Evolutionary conservation across 441 rosid genomes (phyloP).

Genomic region (Viola pubescens): DNA sequence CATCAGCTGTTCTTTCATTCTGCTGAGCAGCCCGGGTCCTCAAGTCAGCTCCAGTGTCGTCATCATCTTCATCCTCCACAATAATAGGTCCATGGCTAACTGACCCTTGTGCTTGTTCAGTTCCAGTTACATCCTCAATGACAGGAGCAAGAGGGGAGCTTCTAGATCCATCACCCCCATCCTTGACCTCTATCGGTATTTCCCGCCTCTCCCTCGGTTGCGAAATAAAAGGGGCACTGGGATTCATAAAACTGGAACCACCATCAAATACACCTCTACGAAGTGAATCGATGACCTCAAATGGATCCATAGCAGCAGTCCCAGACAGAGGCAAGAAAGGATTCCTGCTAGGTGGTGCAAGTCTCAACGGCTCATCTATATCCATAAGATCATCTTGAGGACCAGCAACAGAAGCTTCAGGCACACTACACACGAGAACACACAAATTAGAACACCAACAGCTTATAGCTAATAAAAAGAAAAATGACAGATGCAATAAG

Average conservation of each 20-base stretch:
- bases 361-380: conserved; percentile 62
- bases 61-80: conserved; percentile 48
- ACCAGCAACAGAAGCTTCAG: conserved; percentile 30
- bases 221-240: conserved; percentile 42
- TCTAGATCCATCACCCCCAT: conserved; percentile 44
- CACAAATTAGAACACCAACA: conserved; percentile 5
- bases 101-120: conserved; percentile 37
- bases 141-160: conserved; percentile 48
- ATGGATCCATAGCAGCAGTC: conserved; percentile 30
- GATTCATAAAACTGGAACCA: conserved; percentile 34
- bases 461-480: neutral
- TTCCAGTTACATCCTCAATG: conserved; percentile 70
- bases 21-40: conserved; percentile 15
- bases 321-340: conserved; percentile 32
- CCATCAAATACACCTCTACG: conserved; percentile 34
- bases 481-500: neutral
- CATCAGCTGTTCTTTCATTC: conserved; percentile 16
- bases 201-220: conserved; percentile 82
- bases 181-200: conserved; percentile 79
- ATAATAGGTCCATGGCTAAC: conserved; percentile 46
- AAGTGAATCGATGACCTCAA: conserved; percentile 48
- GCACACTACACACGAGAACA: conserved; percentile 26
- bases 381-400: conserved; percentile 69
- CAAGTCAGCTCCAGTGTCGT: conserved; percentile 33
- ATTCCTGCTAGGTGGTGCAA: conserved; percentile 24